phyloP scores from a whole-genome alignment of 2,329 filamentous ascomycete species.

The Colletotrichum truncatum region DNA sequence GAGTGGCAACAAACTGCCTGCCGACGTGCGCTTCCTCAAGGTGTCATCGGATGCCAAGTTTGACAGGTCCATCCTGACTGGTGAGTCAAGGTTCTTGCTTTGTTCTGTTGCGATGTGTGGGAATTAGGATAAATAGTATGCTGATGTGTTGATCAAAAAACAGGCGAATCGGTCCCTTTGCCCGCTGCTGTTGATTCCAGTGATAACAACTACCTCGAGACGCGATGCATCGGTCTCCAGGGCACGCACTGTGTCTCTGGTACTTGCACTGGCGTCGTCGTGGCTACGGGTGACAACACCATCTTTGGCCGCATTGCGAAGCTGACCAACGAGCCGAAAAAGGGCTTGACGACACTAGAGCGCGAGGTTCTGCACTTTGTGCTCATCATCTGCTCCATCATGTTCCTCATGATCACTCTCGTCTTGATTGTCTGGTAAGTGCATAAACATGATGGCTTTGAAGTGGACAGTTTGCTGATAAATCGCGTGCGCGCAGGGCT shows the following conservation, averaged over 20 bases:
- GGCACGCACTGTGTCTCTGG: constrained; percentile 83
- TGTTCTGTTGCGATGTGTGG: neutral
- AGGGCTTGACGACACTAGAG: constrained; percentile 74
- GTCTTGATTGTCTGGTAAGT: constrained; percentile 73
- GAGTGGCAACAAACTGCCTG: constrained; percentile 77
- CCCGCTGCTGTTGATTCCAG: constrained; percentile 71
- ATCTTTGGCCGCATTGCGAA: constrained; percentile 81
- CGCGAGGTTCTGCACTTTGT: constrained; percentile 80
- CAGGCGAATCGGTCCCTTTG: constrained; percentile 73
- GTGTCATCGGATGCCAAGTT: constrained; percentile 76
- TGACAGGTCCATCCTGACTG: constrained; percentile 78
- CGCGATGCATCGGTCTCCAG: constrained; percentile 78
- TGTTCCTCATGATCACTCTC: constrained; percentile 70
- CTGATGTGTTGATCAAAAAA: neutral
- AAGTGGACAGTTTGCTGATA: neutral
- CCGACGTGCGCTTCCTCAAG: constrained; percentile 76
- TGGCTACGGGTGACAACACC: constrained; percentile 76
- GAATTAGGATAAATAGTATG: too few species aligned
- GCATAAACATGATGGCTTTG: constrained; percentile 41
- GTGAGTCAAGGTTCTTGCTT: constrained; percentile 42
- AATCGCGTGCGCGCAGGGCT: constrained; percentile 58
- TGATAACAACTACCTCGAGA: constrained; percentile 80
- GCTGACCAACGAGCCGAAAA: constrained; percentile 75
- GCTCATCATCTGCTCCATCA: constrained; percentile 72
- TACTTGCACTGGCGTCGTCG: constrained; percentile 71